These are phyloP conservation scores for grape (Vitis vinifera) DNA, from an alignment of 164 flowering plant species.

Conservation along the genomic window ASM3070453v1 NC_081814.1:9819501-9820000, in stretches of 20 bases:
- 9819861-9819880: too few relatives aligned
- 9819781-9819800: neutral
- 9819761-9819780: neutral
- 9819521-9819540: constrained; percentile 83
- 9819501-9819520: constrained; percentile 47
- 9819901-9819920: too few relatives aligned
- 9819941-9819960: too few relatives aligned
- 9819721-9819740: neutral
- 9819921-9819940: too few relatives aligned
- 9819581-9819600: constrained; percentile 55
- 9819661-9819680: constrained; percentile 74
- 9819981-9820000: too few relatives aligned
- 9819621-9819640: constrained; percentile 90
- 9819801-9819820: too few relatives aligned
- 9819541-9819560: constrained; percentile 68
- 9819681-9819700: constrained; percentile 50
- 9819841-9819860: too few relatives aligned
- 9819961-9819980: too few relatives aligned
- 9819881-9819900: too few relatives aligned
- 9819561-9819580: constrained; percentile 75
- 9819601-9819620: constrained; percentile 59
- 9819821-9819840: too few relatives aligned
- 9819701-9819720: constrained; percentile 60
- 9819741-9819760: constrained; percentile 7
- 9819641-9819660: constrained; percentile 87